These are phyloP conservation scores for Ceratocystis papillata DNA, from an alignment of 2,329 filamentous ascomycete species.

Conservation along the genomic window DNA sequence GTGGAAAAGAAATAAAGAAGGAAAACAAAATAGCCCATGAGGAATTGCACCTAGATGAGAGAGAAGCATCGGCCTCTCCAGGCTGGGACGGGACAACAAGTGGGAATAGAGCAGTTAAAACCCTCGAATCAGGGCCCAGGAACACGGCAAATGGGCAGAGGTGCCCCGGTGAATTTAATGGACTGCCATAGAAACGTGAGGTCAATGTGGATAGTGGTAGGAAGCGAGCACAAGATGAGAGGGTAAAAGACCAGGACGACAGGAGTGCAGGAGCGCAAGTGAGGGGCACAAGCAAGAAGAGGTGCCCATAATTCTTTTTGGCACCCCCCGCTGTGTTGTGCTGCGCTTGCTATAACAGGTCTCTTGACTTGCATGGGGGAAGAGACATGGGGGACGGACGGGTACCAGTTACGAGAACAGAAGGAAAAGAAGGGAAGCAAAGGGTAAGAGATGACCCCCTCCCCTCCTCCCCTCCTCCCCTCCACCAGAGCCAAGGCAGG, in stretches of 20 bases:
- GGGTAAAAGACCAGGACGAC: not conserved
- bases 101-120: not conserved
- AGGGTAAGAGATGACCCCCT: not conserved
- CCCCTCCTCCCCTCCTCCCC: not conserved
- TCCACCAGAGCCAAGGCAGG: slow-evolving; percentile 8
- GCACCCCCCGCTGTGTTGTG: slow-evolving; percentile 3
- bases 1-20: not conserved
- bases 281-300: slow-evolving; percentile 9
- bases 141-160: not conserved
- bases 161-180: slow-evolving; percentile 7
- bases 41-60: too few species aligned
- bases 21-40: not conserved
- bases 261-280: slow-evolving; percentile 14
- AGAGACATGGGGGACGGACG: too few species aligned
- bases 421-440: slow-evolving; percentile 3
- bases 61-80: slow-evolving; percentile 1
- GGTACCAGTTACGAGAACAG: not conserved
- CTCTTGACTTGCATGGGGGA: not conserved
- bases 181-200: slow-evolving; percentile 21
- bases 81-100: slow-evolving; percentile 3
- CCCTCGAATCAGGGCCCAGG: slow-evolving; percentile 7
- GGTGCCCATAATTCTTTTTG: slow-evolving; percentile 20
- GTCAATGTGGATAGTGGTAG: not conserved
- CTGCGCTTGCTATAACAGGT: slow-evolving; percentile 13
- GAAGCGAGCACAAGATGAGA: too few species aligned